Evolutionary conservation across 352 stramenopile species (phyloP).

Genomic region (Lagenidium sp.): DNA sequence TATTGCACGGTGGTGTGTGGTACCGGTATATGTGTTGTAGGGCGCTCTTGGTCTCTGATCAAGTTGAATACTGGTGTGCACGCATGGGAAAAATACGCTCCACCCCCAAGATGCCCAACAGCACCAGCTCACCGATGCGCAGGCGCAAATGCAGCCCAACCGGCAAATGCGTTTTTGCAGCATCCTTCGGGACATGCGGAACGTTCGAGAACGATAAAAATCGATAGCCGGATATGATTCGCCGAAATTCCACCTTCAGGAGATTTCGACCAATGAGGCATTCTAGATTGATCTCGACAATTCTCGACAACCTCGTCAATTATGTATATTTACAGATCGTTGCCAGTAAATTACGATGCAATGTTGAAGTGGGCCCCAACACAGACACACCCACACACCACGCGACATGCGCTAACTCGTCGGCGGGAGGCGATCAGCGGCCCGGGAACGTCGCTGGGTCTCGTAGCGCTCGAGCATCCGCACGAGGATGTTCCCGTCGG

Average conservation of each 20-base stretch:
- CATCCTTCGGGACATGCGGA: too few relatives aligned
- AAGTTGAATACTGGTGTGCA: background rate
- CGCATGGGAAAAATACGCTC: background rate
- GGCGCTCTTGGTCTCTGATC: conserved; percentile 4
- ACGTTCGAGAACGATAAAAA: conserved; percentile 12
- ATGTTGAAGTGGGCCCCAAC: background rate
- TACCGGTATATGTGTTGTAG: conserved; percentile 1
- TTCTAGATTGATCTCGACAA: conserved; percentile 7
- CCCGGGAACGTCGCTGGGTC: conserved; percentile 6
- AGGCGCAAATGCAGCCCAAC: too few relatives aligned
- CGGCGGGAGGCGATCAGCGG: conserved; percentile 3
- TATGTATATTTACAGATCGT: too few relatives aligned
- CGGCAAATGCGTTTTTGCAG: too few relatives aligned
- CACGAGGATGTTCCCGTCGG: conserved; percentile 40
- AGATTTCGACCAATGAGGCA: conserved; percentile 8
- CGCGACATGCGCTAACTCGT: too few relatives aligned
- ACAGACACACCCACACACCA: too few relatives aligned
- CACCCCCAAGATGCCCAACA: conserved; percentile 4
- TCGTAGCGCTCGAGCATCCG: conserved; percentile 44
- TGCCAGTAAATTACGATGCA: conserved; percentile 7
- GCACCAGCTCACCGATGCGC: too few relatives aligned
- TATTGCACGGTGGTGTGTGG: conserved; percentile 13
- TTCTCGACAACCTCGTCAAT: background rate
- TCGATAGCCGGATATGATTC: conserved; percentile 3
- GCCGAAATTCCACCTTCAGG: background rate